phyloP scores from a whole-genome alignment of 164 flowering plant species.

The Kingdonia uniflora region DNA sequence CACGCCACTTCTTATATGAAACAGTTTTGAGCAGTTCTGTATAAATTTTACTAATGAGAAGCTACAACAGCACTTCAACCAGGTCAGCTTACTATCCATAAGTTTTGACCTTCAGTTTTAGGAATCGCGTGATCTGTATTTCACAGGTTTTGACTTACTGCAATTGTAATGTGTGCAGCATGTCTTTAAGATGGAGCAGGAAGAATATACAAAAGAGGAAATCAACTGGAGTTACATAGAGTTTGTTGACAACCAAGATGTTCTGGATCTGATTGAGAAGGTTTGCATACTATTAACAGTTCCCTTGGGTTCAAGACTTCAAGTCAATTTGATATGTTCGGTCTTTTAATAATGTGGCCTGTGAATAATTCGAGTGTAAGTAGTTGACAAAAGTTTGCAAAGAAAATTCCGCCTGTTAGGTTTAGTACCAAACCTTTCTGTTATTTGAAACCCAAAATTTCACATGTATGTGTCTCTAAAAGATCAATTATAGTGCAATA shows the following conservation, averaged over 20 bases:
- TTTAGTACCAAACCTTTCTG: too few relatives aligned
- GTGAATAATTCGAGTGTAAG: too few relatives aligned
- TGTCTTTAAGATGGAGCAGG: constrained; percentile 99
- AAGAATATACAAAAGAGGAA: constrained; percentile 89
- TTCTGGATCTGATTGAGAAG: constrained; percentile 92
- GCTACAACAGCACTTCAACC: constrained; percentile 95
- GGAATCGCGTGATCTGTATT: background rate
- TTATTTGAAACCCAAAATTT: too few relatives aligned
- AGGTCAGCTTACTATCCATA: constrained; percentile 34
- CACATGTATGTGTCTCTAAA: too few relatives aligned
- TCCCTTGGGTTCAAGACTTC: background rate
- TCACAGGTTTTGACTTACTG: constrained; percentile 2
- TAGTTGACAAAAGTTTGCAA: too few relatives aligned
- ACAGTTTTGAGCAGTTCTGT: constrained; percentile 98
- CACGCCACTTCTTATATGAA: background rate
- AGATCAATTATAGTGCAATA: too few relatives aligned
- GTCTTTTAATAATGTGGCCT: too few relatives aligned
- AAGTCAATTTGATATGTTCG: background rate
- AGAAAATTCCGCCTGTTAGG: too few relatives aligned
- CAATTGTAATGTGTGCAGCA: constrained; percentile 46
- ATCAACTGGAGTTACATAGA: constrained; percentile 98
- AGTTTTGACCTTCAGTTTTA: background rate
- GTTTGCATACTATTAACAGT: constrained; percentile 18
- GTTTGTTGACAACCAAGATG: constrained; percentile 97
- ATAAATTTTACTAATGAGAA: constrained; percentile 97